Evolutionary conservation across 495 filamentous ascomycete species (phyloP).

Genomic region (Trichoderma virens): DNA sequence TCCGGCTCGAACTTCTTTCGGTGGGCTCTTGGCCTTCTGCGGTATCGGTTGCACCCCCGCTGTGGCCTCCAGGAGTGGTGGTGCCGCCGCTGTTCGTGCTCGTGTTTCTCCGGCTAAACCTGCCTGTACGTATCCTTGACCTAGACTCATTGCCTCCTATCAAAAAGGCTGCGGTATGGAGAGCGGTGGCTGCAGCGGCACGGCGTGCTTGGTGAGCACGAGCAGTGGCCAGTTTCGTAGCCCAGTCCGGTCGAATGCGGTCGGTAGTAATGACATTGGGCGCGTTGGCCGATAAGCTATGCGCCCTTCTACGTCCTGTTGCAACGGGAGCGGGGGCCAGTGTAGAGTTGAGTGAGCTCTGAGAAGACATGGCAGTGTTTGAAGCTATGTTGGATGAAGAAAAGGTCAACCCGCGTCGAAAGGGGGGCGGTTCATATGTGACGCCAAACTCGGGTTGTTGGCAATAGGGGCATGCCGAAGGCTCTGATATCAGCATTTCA

Average conservation of each 20-base stretch:
- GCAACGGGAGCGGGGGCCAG: slow-evolving; percentile 31
- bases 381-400: slow-evolving; percentile 37
- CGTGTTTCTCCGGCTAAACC: slow-evolving; percentile 43
- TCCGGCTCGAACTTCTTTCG: slow-evolving; percentile 21
- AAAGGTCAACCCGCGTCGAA: slow-evolving; percentile 76
- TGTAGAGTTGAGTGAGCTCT: slow-evolving; percentile 43
- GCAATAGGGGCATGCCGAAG: slow-evolving; percentile 93
- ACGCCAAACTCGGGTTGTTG: slow-evolving; percentile 91
- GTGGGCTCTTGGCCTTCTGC: slow-evolving; percentile 23
- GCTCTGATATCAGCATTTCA: slow-evolving; percentile 74
- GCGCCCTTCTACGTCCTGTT: slow-evolving; percentile 52
- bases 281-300: slow-evolving; percentile 73
- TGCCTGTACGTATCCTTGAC: slow-evolving; percentile 31
- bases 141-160: slow-evolving; percentile 56
- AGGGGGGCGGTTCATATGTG: slow-evolving; percentile 81
- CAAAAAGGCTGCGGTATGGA: slow-evolving; percentile 92
- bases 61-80: slow-evolving; percentile 19
- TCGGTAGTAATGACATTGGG: slow-evolving; percentile 86
- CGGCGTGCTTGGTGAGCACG: slow-evolving; percentile 75
- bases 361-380: slow-evolving; percentile 63
- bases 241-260: slow-evolving; percentile 87
- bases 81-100: slow-evolving; percentile 16
- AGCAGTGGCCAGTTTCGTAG: slow-evolving; percentile 77
- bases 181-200: slow-evolving; percentile 85
- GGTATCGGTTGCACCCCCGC: slow-evolving; percentile 22